Conservation (phyloP, 768 basidiomycete genomes). For the Pleurotus salmoneostramineus region DNA sequence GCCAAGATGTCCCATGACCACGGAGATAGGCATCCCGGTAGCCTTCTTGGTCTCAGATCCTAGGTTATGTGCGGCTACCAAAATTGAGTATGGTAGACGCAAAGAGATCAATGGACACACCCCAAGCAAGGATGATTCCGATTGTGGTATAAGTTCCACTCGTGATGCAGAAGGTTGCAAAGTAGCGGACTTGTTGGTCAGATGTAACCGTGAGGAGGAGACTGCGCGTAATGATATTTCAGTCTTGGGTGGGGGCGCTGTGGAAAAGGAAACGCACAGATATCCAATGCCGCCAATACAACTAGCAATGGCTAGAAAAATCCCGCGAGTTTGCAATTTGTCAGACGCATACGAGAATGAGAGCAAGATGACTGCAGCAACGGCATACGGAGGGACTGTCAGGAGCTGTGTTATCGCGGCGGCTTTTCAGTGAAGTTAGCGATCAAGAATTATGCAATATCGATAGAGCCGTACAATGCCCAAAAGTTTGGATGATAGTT, state of each 20-base stretch:
- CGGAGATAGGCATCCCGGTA: too few species aligned
- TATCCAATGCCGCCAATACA: conserved; percentile 57
- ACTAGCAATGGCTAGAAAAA: conserved; percentile 41
- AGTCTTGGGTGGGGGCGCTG: background rate
- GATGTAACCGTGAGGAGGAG: conserved; percentile 50
- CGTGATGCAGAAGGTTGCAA: conserved; percentile 74
- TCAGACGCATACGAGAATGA: conserved; percentile 61
- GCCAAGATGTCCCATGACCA: too few species aligned
- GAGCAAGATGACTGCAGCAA: conserved; percentile 61
- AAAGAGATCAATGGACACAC: conserved; percentile 33
- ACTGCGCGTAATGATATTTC: conserved; percentile 20
- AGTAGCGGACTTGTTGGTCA: conserved; percentile 66
- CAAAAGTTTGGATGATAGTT: conserved; percentile 73
- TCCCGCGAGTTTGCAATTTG: conserved; percentile 55
- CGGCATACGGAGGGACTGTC: conserved; percentile 80
- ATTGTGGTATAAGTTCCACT: conserved; percentile 76
- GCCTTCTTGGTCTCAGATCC: too few species aligned
- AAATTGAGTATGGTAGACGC: background rate
- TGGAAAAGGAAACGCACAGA: conserved; percentile 35
- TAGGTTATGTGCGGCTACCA: background rate
- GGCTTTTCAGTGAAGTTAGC: conserved; percentile 27
- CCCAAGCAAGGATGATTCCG: conserved; percentile 75
- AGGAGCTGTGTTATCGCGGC: conserved; percentile 66
- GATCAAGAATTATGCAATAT: background rate
- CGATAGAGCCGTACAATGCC: conserved; percentile 46